phyloP scores from a whole-genome alignment of 73 alveolate species.

The Uronychia setigera region DNA sequence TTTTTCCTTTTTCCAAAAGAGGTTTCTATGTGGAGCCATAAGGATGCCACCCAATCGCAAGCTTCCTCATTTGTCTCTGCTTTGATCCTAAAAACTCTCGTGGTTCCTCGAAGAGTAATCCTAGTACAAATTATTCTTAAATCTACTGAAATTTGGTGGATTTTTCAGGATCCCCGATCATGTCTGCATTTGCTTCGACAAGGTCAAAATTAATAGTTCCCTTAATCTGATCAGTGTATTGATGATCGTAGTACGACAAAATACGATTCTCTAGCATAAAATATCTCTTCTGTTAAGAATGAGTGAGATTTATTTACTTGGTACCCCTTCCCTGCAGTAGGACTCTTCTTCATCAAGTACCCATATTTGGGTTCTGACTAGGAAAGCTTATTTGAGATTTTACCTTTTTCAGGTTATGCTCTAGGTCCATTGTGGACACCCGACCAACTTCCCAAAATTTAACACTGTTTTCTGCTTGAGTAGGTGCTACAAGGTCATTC shows the following conservation, averaged over 20 bases:
- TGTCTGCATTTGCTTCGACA: slow-evolving; percentile 1
- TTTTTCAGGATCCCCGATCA: background rate
- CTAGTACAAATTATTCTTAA: background rate
- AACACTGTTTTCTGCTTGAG: no score
- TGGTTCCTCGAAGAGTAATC: slow-evolving; percentile 42
- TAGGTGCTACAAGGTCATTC: no score
- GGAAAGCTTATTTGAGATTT: no score
- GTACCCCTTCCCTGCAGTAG: no score
- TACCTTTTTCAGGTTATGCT: no score
- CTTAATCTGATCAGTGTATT: slow-evolving; percentile 26
- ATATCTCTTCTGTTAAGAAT: no score
- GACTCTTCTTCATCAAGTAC: no score
- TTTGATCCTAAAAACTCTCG: slow-evolving; percentile 39
- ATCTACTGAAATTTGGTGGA: background rate
- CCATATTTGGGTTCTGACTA: no score
- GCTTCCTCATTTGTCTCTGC: slow-evolving; percentile 42
- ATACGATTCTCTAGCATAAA: slow-evolving; percentile 23
- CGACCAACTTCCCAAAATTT: no score
- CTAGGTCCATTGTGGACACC: no score
- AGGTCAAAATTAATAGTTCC: slow-evolving; percentile 64
- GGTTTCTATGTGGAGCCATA: slow-evolving; percentile 31
- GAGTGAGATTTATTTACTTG: no score
- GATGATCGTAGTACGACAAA: slow-evolving; percentile 36
- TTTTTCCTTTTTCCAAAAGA: background rate
- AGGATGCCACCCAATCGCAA: slow-evolving; percentile 49